phyloP scores from a whole-genome alignment of 225 moss, liverwort and hornwort genomes.

The Pseudisothecium myosuroides region DNA sequence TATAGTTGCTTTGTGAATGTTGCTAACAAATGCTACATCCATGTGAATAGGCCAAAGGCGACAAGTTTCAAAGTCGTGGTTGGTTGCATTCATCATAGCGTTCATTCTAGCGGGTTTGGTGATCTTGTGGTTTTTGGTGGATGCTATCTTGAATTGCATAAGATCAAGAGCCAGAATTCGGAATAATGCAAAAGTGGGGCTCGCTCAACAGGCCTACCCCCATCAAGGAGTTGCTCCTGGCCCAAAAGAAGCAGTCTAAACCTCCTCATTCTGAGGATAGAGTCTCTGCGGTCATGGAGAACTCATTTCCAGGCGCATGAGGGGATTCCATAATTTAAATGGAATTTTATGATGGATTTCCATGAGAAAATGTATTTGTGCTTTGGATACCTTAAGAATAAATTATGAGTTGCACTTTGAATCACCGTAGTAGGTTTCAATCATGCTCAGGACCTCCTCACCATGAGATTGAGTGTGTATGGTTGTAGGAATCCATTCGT shows the following conservation, averaged over 20 bases:
- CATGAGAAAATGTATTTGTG: not conserved
- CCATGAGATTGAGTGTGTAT: not conserved
- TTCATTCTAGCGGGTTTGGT: not conserved
- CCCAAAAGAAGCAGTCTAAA: fast-evolving
- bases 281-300: fast-evolving
- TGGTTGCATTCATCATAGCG: not conserved
- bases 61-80: not conserved
- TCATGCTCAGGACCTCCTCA: not conserved
- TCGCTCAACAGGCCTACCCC: not conserved
- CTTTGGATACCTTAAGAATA: not conserved
- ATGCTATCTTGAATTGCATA: not conserved
- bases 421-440: not conserved
- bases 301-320: not conserved
- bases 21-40: not conserved
- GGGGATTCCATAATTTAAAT: no score
- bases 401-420: not conserved
- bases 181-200: fast-evolving
- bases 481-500: no score
- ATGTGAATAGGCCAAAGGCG: not conserved
- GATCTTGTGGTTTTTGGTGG: not conserved
- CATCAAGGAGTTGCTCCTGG: not conserved
- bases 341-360: not conserved
- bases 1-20: not conserved
- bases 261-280: not conserved
- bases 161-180: not conserved